phyloP scores from a whole-genome alignment of 2,329 filamentous ascomycete genomes.

The Pseudocercospora eumusae region DNA sequence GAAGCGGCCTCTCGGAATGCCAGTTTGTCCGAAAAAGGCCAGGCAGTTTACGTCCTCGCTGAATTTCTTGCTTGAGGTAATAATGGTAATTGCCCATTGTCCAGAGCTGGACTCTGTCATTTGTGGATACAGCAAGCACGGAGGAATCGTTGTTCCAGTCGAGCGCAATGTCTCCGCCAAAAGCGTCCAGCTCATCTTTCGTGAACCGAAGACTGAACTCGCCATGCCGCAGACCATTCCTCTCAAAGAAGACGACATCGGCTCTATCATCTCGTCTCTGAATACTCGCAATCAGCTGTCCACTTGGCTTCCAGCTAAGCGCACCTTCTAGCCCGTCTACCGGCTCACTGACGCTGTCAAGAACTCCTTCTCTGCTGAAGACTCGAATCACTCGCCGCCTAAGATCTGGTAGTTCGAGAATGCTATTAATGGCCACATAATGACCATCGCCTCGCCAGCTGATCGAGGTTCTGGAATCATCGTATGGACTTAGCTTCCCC shows the following conservation, averaged over 20 bases:
- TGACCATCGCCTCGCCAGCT: constrained; percentile 95
- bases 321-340: constrained; percentile 86
- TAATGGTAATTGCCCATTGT: constrained; percentile 97
- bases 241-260: constrained; percentile 91
- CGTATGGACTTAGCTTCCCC: constrained; percentile 71
- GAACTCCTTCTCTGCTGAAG: constrained; percentile 82
- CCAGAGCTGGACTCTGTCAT: constrained; percentile 83
- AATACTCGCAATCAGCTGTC: constrained; percentile 86
- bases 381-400: constrained; percentile 80
- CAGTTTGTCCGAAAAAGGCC: constrained; percentile 51
- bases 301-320: constrained; percentile 86
- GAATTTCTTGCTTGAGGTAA: constrained; percentile 91
- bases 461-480: constrained; percentile 69
- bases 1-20: constrained; percentile 83
- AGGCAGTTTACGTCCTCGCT: constrained; percentile 24
- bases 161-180: constrained; percentile 63
- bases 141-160: constrained; percentile 92
- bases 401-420: constrained; percentile 65
- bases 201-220: constrained; percentile 78
- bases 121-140: constrained; percentile 78
- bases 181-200: constrained; percentile 58
- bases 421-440: constrained; percentile 80
- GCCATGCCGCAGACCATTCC: constrained; percentile 95
- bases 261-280: constrained; percentile 66
- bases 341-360: constrained; percentile 93